Base-by-base conservation (phyloP, 768 basidiomycete species). In the Cyathus striatus region DNA sequence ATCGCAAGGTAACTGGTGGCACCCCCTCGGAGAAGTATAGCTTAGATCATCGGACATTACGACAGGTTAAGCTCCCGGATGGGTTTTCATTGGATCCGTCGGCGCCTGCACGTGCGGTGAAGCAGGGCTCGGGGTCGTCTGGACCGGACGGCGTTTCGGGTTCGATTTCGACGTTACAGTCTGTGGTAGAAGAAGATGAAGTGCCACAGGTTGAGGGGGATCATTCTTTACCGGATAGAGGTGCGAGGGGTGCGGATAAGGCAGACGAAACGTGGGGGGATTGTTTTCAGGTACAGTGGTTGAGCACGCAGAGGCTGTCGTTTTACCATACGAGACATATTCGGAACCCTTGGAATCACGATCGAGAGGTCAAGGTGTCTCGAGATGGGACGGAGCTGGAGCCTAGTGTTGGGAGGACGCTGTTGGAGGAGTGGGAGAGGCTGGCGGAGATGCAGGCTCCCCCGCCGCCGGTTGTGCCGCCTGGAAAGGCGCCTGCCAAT, bases 341-440 rank as follows among this genome's bases (percentile, higher is more conserved):
- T 40, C 80, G 89, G 32, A 98, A 97, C 57, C 84, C 86, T 2
- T 97, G 93, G 92, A 97, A 97, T 52, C 79, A 90, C 50, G 88
- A 86, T 45, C 68, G 79, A 39, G 83, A 88, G 54, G 73, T 89
- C 35, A 86, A 89, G 66, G 79, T 89, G 6, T 91, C 88, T 10
- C 70, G 89, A 38, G 90, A 94, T 57, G 94, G 94, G 14, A 96
- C 93, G 1, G 94, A 97, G 58, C 59, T 98, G 16, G 94, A 97
- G 58, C 91, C 93, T 2, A 55, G 54, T 1, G 76, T 89, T 12
- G 89, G 88, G 20, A 72, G 79, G 51, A 68, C 62, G 48, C 60
- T 93, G 27, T 42, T 93, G 43, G 79, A 81, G 4, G 83, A 87
- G 50, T 92, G 89, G 89, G 59, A 66, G 32, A 58, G 48, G 36